These are phyloP conservation scores for Stentor coeruleus DNA, from an alignment of 73 alveolate genomes.

Conservation along the genomic window DNA sequence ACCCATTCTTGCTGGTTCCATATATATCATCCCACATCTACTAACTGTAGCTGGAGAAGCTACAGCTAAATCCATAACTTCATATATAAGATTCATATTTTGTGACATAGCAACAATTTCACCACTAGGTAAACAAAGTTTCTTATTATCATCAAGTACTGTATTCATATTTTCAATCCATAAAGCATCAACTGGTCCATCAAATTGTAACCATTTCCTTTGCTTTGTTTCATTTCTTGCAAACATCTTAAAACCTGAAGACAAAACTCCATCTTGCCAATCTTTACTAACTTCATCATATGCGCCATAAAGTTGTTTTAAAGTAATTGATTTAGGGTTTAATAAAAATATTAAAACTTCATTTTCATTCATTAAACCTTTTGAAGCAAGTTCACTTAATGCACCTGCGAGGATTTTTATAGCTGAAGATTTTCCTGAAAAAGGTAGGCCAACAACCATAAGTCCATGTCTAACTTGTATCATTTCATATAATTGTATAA, in stretches of 20 bases:
- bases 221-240: conserved; percentile 81
- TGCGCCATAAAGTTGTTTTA: conserved; percentile 48
- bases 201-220: conserved; percentile 95
- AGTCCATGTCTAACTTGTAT: conserved; percentile 98
- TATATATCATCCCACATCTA: conserved; percentile 83
- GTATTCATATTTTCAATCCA: conserved; percentile 99
- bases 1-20: conserved; percentile 90
- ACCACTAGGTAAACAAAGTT: conserved; percentile 62
- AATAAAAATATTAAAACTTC: conserved; percentile 72
- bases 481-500: conserved; percentile 96
- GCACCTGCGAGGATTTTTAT: conserved; percentile 91
- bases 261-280: conserved; percentile 67
- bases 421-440: conserved; percentile 96
- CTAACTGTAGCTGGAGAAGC: conserved; percentile 74
- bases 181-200: conserved; percentile 99
- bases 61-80: conserved; percentile 56
- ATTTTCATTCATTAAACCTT: conserved; percentile 80
- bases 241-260: conserved; percentile 79
- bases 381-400: conserved; percentile 83
- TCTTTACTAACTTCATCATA: conserved; percentile 58
- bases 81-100: conserved; percentile 52
- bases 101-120: conserved; percentile 48
- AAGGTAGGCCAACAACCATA: conserved; percentile 99
- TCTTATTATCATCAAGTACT: conserved; percentile 93
- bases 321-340: conserved; percentile 52